Base-by-base conservation (phyloP, 1,139 yeast genomes). In the Yamadazyma diddensiae region DNA sequence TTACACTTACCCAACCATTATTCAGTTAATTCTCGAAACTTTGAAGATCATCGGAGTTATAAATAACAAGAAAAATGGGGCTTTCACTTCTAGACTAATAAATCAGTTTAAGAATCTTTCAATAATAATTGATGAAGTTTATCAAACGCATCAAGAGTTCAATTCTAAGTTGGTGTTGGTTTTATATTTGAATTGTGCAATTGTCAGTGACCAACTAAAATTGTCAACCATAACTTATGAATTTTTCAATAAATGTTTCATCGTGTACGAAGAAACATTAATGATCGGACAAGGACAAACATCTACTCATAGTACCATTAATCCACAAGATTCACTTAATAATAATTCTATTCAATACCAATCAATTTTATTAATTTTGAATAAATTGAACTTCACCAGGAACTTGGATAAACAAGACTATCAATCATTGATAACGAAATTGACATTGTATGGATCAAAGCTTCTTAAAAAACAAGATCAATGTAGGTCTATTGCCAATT, bases 401-500 rank as follows among this genome's bases (percentile, higher is more conserved):
- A 73, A 75, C 53, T 70, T 84, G 53, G 57, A 52, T 33, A 57
- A 62, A 45, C 88, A 81, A 26, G 82, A 77, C 49, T 90, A 85
- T 55, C 94, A 87, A 47, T 74, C 79, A 6, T 65, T 92, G 45
- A 87, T 88, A 29, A 84, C 94, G 15, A 83, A 90, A 52, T 73
- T 92, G 36, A 87, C 97, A 1, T 62, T 90, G 30, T 86, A 88
- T 52, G 95, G 95, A 2, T 85, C 95, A 7, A 86, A 86, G 53
- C 68, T 92, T 36, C 70, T 92, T 52, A 87, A 86, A 54, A 92
- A 90, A 54, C 92, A 92, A 21, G 97, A 90, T 50, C 98, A 90
- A 57, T 90, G 97, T 53, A 77, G 97, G 15, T 81, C 95, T 0
- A 94, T 92, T 5, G 86, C 84, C 51, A 62, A 78, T 34, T 90